Conservation (phyloP, 2,329 filamentous ascomycete genomes). For the Curvularia spicifera region DNA sequence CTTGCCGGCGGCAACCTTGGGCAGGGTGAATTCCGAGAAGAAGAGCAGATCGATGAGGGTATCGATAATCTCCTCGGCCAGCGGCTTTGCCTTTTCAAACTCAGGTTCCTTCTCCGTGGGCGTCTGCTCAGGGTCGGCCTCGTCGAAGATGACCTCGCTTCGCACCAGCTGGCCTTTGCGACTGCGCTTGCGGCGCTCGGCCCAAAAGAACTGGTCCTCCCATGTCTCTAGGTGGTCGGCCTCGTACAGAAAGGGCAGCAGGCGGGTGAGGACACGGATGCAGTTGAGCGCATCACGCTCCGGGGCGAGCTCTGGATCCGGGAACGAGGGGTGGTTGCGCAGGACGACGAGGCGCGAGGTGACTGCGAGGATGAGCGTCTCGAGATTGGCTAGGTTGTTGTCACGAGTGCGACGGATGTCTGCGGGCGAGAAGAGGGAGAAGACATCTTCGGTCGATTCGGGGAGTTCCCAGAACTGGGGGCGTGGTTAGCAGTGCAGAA, state of each 20-base stretch:
- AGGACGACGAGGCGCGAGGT: slow-evolving; percentile 82
- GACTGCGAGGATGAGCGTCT: slow-evolving; percentile 83
- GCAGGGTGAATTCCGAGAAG: slow-evolving; percentile 87
- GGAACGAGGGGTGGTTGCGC: slow-evolving; percentile 88
- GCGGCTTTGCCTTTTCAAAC: slow-evolving; percentile 81
- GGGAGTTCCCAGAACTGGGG: slow-evolving; percentile 93
- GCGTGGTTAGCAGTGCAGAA: slow-evolving; percentile 16
- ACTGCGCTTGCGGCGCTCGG: slow-evolving; percentile 68
- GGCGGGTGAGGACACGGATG: slow-evolving; percentile 84
- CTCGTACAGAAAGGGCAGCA: slow-evolving; percentile 92
- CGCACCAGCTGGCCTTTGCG: slow-evolving; percentile 55
- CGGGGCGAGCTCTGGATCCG: slow-evolving; percentile 80
- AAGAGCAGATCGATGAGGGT: slow-evolving; percentile 88
- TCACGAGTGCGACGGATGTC: slow-evolving; percentile 85
- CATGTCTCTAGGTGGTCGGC: slow-evolving; percentile 80
- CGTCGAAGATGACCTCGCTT: slow-evolving; percentile 83
- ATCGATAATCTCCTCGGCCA: slow-evolving; percentile 92
- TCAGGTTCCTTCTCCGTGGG: slow-evolving; percentile 61
- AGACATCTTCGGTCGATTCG: slow-evolving; percentile 93
- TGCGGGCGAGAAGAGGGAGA: slow-evolving; percentile 87
- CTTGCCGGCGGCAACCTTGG: slow-evolving; percentile 71
- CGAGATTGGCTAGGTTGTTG: slow-evolving; percentile 81
- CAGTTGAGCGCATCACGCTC: slow-evolving; percentile 94
- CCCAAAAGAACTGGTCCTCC: slow-evolving; percentile 96
- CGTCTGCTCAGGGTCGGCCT: slow-evolving; percentile 63